Base-by-base conservation (phyloP, 2,329 filamentous ascomycete genomes). In the Fusarium oxysporum region DNA sequence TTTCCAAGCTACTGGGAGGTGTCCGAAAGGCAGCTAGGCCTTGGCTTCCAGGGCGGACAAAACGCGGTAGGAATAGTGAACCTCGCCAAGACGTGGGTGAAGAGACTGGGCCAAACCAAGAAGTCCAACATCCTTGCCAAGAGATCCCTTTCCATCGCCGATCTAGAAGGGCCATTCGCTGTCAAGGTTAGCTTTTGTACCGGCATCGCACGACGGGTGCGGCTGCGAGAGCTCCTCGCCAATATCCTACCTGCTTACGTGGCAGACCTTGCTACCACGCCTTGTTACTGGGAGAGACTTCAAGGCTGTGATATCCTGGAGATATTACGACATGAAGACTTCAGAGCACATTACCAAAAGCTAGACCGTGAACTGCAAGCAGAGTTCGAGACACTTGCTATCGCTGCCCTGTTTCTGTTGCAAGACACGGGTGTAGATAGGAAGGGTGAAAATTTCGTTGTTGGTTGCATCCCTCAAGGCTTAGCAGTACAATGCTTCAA, bases 221-320 rank as follows among this genome's bases (percentile, higher is more conserved):
- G 0, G 0, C 50, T 54, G 0, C 19, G 35, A 38, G 50, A 54
- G 0, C 50, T 40, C 0, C 33, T 38, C 0, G 35, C 35, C 0
- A 35, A 38, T 38, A 0, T 54, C 6, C 0, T 54, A 17, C 35
- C 19, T 0, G 2, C 0, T 3, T 54, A n/a, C 0, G 33, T 54
- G 2, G 6, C 5, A 1, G 23, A 30, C 0, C 35, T 38, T 0
- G 32, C 33, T 6, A 37, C 32, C 0, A 0, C 8, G 19, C 28
- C 45, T 0, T 2, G 1, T 0, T 0, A 3, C 1, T 48, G 45
- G 45, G 0, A 12, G 3, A 12, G 0, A 0, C 45, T 48, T 3
- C 13, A 32, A 1, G 3, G 0, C 0, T n/a, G 21, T 0, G 0
- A 32, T 0, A 48, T 48, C 28, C 0, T 2, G 1, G 0, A 12